phyloP scores from a whole-genome alignment of 1,139 yeast genomes.

The Starmera stellimalicola region DNA sequence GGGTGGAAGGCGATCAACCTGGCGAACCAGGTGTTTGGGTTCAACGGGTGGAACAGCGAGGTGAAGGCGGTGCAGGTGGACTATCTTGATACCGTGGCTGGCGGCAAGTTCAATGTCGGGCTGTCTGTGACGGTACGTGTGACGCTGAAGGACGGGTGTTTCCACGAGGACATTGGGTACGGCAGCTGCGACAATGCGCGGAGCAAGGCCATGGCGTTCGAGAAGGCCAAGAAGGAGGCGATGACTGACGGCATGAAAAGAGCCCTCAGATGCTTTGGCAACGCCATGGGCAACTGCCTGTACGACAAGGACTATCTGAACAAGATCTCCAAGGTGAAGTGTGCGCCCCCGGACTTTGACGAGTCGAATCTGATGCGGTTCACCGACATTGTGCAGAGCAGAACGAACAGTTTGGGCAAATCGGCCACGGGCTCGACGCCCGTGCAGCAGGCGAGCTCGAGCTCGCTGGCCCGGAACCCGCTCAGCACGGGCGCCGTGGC shows the following conservation, averaged over 20 bases:
- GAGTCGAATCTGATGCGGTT: slow-evolving; percentile 34
- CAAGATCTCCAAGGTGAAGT: slow-evolving; percentile 39
- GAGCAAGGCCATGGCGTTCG: slow-evolving; percentile 65
- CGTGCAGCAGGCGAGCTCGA: slow-evolving; percentile 2
- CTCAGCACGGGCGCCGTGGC: slow-evolving; percentile 1
- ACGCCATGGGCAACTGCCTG: slow-evolving; percentile 70
- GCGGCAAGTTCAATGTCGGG: slow-evolving; percentile 49
- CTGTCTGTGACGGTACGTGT: slow-evolving; percentile 65
- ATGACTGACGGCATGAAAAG: slow-evolving; percentile 74
- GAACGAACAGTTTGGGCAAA: slow-evolving; percentile 20
- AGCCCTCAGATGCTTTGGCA: slow-evolving; percentile 70
- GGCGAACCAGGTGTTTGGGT: slow-evolving; percentile 76
- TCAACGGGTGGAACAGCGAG: slow-evolving; percentile 75
- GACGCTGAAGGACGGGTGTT: slow-evolving; percentile 65
- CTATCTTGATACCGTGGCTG: slow-evolving; percentile 48
- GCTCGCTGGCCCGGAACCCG: slow-evolving; percentile 3
- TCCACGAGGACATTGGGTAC: slow-evolving; percentile 74
- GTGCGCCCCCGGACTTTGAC: slow-evolving; percentile 46
- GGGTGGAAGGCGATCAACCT: slow-evolving; percentile 76
- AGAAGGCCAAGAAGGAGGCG: slow-evolving; percentile 75
- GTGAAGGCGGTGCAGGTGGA: slow-evolving; percentile 59
- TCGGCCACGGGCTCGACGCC: slow-evolving; percentile 5
- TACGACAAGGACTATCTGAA: slow-evolving; percentile 60
- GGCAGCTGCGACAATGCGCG: slow-evolving; percentile 70
- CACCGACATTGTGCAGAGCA: slow-evolving; percentile 22